Percentiles rank a stretch among this genome's conserved stretches.
Conservation (phyloP, 768 basidiomycete species). For the Termitomyces sp. region DNA sequence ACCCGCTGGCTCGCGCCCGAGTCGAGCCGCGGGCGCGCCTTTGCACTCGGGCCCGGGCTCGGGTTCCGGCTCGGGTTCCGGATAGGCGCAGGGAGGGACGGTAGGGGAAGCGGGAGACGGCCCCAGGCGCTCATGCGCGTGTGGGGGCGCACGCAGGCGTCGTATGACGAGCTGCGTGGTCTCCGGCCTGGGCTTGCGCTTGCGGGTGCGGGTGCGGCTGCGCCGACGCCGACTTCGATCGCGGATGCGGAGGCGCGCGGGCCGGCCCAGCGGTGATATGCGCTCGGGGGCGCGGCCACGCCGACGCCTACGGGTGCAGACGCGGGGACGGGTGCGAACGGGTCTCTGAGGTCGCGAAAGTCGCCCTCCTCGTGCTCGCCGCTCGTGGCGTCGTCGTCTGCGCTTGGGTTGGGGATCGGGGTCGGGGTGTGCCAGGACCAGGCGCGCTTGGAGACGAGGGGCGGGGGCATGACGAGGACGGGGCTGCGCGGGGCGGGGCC, state of each 20-base stretch:
- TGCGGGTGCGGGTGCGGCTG: too few relatives aligned
- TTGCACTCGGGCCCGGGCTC: neutral
- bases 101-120: neutral
- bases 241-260: too few relatives aligned
- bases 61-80: too few relatives aligned
- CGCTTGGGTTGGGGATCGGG: too few relatives aligned
- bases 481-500: too few relatives aligned
- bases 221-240: neutral
- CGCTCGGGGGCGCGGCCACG: neutral
- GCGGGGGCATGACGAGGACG: too few relatives aligned
- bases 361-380: neutral
- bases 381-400: too few relatives aligned
- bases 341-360: slow-evolving; percentile 3
- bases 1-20: neutral
- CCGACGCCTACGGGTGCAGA: neutral
- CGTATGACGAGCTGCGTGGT: neutral
- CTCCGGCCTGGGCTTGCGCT: too few relatives aligned
- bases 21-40: neutral
- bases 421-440: neutral
- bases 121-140: neutral
- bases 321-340: neutral
- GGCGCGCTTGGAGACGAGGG: neutral
- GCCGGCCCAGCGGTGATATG: neutral
- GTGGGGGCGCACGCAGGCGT: too few relatives aligned
- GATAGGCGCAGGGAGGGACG: too few relatives aligned